Evolutionary conservation across 2,329 filamentous ascomycete species (phyloP), one percentile per base, ranked within the genome.

Genomic region (Nannizzia gypsea): DNA sequence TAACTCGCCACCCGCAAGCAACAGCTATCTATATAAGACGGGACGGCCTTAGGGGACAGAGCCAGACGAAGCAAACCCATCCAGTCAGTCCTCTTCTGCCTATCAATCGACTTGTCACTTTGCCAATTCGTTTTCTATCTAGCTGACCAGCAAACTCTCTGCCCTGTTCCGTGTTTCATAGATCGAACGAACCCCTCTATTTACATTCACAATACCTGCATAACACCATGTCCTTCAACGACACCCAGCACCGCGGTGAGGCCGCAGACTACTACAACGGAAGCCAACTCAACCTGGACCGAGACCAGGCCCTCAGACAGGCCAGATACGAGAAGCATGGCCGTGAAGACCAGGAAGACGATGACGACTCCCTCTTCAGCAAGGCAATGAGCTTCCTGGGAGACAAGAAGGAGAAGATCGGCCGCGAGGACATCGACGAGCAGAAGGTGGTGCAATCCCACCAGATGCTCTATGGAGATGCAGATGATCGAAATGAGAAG

Each of bases 371-470:
- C 3, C 65, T 87, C 46, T 87, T 87, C 75, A 77, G 74, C 63
- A 75, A 72, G 20, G 83, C 81, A 1, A 69, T 87, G 22, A 75
- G 77, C 58, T 76, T 80, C 70, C 73, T 88, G 1, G 71, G 74
- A 15, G 78, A 82, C 63, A 78, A 81, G 68, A 77, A 81, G 67
- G 74, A 78, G 26, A 70, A 74, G 20, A 61, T 67, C 2, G 69
- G 76, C 42, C 72, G 78, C 42, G 77, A 81, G 59, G 77, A 81
- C 36, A 69, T 87, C 17, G 80, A 88, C 65, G 83, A 87, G 70
- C 71, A 82, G 57, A 76, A 89, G 62, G 86, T 87, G 17, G 82
- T 92, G 22, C 78, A 82, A 66, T 83, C 87, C 65, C 90, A 96
- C 76, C 81, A 90, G 75, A 80, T 87, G 61, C 83, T 86, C 68